Conservation (phyloP, 1,139 yeast species). For the Suhomyces wounanorum region DNA sequence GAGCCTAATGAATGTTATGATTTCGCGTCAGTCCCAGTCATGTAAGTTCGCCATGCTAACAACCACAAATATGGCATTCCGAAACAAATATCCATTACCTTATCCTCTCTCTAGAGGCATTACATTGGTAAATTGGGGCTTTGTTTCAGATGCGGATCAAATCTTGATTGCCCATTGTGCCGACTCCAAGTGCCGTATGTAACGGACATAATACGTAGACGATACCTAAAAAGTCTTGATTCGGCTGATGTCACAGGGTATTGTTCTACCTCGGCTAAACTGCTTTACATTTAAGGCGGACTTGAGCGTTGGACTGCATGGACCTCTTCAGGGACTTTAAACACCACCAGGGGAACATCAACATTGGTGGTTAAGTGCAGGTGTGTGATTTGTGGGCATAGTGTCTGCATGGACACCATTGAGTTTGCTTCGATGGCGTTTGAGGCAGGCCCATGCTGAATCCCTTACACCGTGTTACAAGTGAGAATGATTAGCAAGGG, state of each 20-base stretch:
- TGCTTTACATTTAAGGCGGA: conserved; percentile 4
- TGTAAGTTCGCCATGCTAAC: not conserved
- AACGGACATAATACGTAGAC: not conserved
- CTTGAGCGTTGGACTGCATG: not conserved
- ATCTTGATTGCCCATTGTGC: not conserved
- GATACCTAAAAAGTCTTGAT: not conserved
- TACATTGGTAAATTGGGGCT: not conserved
- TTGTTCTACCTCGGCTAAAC: conserved; percentile 4
- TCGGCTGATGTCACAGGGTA: not conserved
- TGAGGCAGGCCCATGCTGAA: not conserved
- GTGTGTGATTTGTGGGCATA: not conserved
- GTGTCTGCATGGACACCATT: not conserved
- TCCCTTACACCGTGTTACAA: not conserved
- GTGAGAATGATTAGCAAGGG: not conserved
- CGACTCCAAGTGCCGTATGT: not conserved
- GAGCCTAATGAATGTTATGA: not conserved
- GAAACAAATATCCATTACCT: not conserved
- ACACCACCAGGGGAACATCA: not conserved
- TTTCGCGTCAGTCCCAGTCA: not conserved
- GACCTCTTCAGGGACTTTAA: not conserved
- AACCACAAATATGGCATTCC: not conserved
- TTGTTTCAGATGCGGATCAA: not conserved
- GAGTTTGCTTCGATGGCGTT: not conserved
- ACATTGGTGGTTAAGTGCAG: not conserved
- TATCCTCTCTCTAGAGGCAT: not conserved